Evolutionary conservation across 2,329 filamentous ascomycete genomes (phyloP).

Genomic region (Colletotrichum agaves): DNA sequence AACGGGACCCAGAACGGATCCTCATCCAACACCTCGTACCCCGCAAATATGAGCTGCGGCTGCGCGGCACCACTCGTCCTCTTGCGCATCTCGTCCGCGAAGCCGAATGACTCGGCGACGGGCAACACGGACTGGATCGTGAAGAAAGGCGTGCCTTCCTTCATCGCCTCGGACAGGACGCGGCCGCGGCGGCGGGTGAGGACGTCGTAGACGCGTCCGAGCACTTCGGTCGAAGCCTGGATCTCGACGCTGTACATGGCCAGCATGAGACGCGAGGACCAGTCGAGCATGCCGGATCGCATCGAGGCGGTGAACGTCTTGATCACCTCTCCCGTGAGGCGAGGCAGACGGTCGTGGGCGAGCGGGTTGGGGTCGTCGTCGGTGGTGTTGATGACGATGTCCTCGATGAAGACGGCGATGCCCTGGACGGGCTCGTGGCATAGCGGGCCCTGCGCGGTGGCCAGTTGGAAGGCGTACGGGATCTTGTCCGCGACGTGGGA

Average conservation of each 20-base stretch:
- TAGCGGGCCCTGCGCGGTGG: slow-evolving; percentile 86
- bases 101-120: slow-evolving; percentile 95
- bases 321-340: slow-evolving; percentile 93
- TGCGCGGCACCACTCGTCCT: slow-evolving; percentile 89
- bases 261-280: slow-evolving; percentile 93
- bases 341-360: slow-evolving; percentile 74
- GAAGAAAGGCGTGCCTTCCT: slow-evolving; percentile 96
- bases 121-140: slow-evolving; percentile 89
- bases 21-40: slow-evolving; percentile 92
- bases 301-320: slow-evolving; percentile 88
- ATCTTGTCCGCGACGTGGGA: slow-evolving; percentile 90
- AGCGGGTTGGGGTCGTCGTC: slow-evolving; percentile 63
- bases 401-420: slow-evolving; percentile 89
- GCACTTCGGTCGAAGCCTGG: slow-evolving; percentile 93
- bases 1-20: slow-evolving; percentile 98
- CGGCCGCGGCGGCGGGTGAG: slow-evolving; percentile 92
- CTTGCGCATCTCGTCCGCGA: slow-evolving; percentile 96
- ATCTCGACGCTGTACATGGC: slow-evolving; percentile 99
- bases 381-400: slow-evolving; percentile 67
- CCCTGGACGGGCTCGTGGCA: slow-evolving; percentile 95
- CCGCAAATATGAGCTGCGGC: slow-evolving; percentile 92
- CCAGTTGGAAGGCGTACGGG: slow-evolving; percentile 92
- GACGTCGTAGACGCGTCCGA: slow-evolving; percentile 96
- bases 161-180: slow-evolving; percentile 90
- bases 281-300: slow-evolving; percentile 88